A percentile compares a stretch with the other conserved stretches of the same genome.
Evolutionary conservation across 768 basidiomycete genomes (phyloP).

Genomic region (Mycena maculata): DNA sequence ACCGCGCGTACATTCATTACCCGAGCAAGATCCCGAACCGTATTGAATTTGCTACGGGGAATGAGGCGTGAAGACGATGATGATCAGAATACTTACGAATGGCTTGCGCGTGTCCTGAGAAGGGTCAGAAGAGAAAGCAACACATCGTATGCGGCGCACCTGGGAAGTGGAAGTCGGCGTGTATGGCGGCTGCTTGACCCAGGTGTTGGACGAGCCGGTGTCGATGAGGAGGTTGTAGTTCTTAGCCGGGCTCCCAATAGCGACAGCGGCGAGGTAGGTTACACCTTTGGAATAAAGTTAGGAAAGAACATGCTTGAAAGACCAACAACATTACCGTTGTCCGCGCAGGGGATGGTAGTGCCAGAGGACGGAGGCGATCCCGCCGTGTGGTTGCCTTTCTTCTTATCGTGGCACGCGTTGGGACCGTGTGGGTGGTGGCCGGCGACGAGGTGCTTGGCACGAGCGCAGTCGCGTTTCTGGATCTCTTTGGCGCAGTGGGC

Average conservation of each 20-base stretch:
- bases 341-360: conserved; percentile 1
- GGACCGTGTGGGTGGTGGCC: conserved; percentile 30
- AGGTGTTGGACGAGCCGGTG: conserved; percentile 61
- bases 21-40: conserved; percentile 57
- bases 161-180: conserved; percentile 50
- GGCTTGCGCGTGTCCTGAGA: conserved; percentile 24
- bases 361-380: not conserved
- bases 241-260: conserved; percentile 15
- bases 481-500: conserved; percentile 12
- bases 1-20: conserved; percentile 38
- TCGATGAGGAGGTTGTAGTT: conserved; percentile 34
- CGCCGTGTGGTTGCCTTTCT: not conserved
- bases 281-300: conserved; percentile 12
- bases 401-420: not conserved
- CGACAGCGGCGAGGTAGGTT: conserved; percentile 22
- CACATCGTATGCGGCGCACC: not conserved
- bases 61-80: not conserved
- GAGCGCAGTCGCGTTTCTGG: conserved; percentile 21
- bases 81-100: conserved; percentile 20
- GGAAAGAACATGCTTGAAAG: not conserved
- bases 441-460: conserved; percentile 23
- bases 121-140: conserved; percentile 3
- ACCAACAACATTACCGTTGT: conserved; percentile 4
- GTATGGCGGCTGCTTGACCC: conserved; percentile 51
- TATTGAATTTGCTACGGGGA: conserved; percentile 53